phyloP scores from a whole-genome alignment of 768 basidiomycete genomes.

The Mycena galericulata region DNA sequence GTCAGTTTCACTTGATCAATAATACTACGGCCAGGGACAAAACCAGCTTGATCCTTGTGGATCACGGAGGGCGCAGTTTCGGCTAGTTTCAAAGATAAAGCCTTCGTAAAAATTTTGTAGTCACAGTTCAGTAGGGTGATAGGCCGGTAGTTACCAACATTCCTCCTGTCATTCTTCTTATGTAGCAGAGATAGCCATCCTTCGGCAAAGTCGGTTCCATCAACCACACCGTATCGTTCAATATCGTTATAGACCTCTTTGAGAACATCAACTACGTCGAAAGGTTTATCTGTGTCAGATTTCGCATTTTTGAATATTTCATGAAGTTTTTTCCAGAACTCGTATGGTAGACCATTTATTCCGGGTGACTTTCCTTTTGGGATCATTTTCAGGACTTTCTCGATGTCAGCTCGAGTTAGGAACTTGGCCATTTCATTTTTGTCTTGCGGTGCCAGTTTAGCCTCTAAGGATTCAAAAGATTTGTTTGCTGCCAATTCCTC shows the following conservation, averaged over 20 bases:
- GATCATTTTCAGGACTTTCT: not conserved
- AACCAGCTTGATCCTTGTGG: conserved; percentile 39
- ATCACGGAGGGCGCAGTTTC: conserved; percentile 6
- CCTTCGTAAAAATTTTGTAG: conserved; percentile 47
- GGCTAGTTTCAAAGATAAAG: conserved; percentile 28
- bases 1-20: conserved; percentile 37
- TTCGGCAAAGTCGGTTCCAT: not conserved
- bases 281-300: not conserved
- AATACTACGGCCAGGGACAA: conserved; percentile 34
- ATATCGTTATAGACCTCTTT: conserved; percentile 4
- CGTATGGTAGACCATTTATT: not conserved
- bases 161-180: conserved; percentile 1
- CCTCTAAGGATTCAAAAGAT: not conserved
- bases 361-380: not conserved
- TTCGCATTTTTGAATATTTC: not conserved
- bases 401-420: not conserved
- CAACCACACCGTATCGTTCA: not conserved
- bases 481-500: not conserved
- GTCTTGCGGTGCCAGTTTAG: not conserved
- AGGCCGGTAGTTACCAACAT: not conserved
- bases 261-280: not conserved
- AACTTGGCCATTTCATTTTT: not conserved
- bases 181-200: conserved; percentile 6
- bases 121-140: conserved; percentile 37
- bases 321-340: conserved; percentile 3